Evolutionary conservation across 768 basidiomycete genomes (phyloP).

Genomic region (Pluteus cervinus): DNA sequence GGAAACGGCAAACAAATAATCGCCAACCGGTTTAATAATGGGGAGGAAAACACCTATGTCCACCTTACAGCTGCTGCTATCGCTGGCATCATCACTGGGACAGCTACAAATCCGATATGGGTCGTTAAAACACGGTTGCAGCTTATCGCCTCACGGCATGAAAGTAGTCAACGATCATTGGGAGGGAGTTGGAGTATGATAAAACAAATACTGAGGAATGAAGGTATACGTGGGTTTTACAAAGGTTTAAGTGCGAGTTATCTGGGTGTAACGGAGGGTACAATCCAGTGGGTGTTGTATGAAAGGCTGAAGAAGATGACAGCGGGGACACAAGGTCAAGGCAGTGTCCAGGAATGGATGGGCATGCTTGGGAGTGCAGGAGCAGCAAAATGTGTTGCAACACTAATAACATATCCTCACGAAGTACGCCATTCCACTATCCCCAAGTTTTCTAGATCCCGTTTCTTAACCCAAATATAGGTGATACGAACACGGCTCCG

Average conservation of each 20-base stretch:
- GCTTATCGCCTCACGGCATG: constrained; percentile 37
- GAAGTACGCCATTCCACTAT: constrained; percentile 55
- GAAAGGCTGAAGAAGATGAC: constrained; percentile 81
- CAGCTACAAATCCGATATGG: constrained; percentile 98
- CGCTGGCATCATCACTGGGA: constrained; percentile 83
- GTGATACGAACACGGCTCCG: constrained; percentile 89
- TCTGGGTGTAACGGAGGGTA: constrained; percentile 91
- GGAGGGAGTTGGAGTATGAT: constrained; percentile 60
- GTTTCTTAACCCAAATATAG: constrained; percentile 27
- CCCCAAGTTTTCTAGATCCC: background rate
- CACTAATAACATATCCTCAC: constrained; percentile 95
- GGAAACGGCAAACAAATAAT: constrained; percentile 94
- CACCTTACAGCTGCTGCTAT: constrained; percentile 82
- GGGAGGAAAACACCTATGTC: constrained; percentile 77
- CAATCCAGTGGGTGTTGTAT: constrained; percentile 97
- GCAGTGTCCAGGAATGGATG: constrained; percentile 60
- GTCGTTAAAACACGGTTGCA: constrained; percentile 97
- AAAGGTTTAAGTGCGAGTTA: constrained; percentile 94
- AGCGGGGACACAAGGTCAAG: constrained; percentile 43
- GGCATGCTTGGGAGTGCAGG: constrained; percentile 90
- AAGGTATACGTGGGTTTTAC: constrained; percentile 87
- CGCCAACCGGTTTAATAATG: constrained; percentile 73
- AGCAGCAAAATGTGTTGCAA: constrained; percentile 89
- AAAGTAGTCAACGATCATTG: constrained; percentile 21
- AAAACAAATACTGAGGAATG: constrained; percentile 67